A percentile compares a stretch with the other conserved stretches of the same genome.
Evolutionary conservation across 345 rosid species (phyloP).

Genomic region (Eucalyptus cladocalyx): DNA sequence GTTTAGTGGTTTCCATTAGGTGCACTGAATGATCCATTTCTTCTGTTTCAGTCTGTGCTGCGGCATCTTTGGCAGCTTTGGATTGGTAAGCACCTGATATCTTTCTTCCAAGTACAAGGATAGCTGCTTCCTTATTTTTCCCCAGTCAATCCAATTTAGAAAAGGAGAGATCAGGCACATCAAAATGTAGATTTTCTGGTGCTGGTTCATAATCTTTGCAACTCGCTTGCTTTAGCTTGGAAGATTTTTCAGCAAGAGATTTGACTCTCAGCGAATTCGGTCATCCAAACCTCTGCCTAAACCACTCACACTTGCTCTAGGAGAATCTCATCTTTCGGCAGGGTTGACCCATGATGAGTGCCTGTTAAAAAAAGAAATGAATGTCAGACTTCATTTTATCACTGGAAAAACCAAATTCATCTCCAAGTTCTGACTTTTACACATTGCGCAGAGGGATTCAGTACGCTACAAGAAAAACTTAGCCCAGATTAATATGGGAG

Average conservation of each 20-base stretch:
- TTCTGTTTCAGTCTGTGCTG: not conserved
- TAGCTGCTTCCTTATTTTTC: slow-evolving; percentile 9
- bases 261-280: slow-evolving; percentile 44
- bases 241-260: slow-evolving; percentile 31
- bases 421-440: no score
- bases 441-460: no score
- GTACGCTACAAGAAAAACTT: no score
- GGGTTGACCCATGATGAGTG: not conserved
- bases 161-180: no score
- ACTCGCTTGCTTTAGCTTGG: slow-evolving; percentile 13
- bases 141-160: slow-evolving; percentile 5
- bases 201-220: not conserved
- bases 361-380: not conserved
- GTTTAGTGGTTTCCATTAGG: not conserved
- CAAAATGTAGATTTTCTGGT: no score
- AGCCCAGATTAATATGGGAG: no score
- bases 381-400: no score
- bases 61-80: not conserved
- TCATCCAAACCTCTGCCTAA: slow-evolving; percentile 21
- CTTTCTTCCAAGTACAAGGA: not conserved
- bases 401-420: no score
- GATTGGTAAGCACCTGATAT: not conserved
- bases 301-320: not conserved
- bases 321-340: not conserved
- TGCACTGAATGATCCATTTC: not conserved